A percentile compares a stretch with the other conserved stretches of the same genome.
These are phyloP conservation scores for Zymoseptoria crescenta DNA, from an alignment of 2,329 filamentous ascomycete species.

Conservation along the genomic window DNA sequence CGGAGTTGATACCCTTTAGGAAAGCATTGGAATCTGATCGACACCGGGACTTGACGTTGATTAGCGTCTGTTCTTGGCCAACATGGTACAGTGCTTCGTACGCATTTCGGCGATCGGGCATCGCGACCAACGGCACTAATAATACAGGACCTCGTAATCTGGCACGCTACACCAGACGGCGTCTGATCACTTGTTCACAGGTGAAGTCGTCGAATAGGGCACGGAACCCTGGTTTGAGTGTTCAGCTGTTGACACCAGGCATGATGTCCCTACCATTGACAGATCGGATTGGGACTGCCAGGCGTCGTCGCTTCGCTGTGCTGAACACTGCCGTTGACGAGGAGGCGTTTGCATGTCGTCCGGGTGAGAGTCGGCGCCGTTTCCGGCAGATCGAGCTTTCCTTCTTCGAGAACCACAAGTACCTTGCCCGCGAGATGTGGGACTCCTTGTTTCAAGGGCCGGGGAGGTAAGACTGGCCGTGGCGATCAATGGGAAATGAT, in stretches of 20 bases:
- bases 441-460: background rate
- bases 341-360: background rate
- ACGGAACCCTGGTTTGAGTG: background rate
- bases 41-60: constrained; percentile 14
- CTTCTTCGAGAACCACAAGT: background rate
- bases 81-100: constrained; percentile 8
- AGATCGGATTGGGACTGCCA: background rate
- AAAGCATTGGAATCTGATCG: constrained; percentile 14
- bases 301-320: background rate
- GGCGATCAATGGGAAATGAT: background rate
- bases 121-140: background rate
- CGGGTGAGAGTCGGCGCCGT: background rate
- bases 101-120: constrained; percentile 10
- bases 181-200: background rate
- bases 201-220: background rate
- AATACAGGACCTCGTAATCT: background rate
- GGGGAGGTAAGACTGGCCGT: background rate
- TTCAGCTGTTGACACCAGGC: background rate
- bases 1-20: constrained; percentile 26
- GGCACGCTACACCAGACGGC: background rate
- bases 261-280: too few species aligned
- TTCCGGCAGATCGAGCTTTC: background rate
- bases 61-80: constrained; percentile 14
- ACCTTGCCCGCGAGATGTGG: background rate
- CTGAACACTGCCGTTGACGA: background rate